These are phyloP conservation scores for Parafenestella ontariensis DNA, from an alignment of 2,329 filamentous ascomycete species.

Conservation along the genomic window DNA sequence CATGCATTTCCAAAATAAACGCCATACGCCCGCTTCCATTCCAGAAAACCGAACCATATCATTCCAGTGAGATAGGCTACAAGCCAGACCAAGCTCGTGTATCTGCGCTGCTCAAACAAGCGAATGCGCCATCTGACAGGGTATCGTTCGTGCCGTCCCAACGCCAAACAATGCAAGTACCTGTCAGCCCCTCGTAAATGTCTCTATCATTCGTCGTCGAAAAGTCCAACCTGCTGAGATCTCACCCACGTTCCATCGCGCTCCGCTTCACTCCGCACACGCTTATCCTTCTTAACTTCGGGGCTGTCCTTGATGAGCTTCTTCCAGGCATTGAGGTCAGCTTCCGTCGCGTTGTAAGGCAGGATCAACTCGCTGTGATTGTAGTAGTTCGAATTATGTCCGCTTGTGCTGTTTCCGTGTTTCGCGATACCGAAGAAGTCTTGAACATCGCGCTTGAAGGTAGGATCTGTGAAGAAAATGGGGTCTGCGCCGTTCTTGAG, in stretches of 20 bases:
- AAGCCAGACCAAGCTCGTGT: neutral
- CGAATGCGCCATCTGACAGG: neutral
- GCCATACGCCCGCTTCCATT: too few relatives aligned
- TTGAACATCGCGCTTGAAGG: conserved; percentile 9
- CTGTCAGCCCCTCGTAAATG: neutral
- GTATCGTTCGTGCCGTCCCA: neutral
- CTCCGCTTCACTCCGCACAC: neutral
- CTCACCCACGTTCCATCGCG: neutral
- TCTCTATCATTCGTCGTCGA: neutral
- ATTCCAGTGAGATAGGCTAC: too few relatives aligned
- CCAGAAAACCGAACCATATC: too few relatives aligned
- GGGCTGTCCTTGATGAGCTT: neutral
- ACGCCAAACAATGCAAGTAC: neutral
- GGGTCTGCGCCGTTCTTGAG: conserved; percentile 66
- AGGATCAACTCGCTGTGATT: neutral
- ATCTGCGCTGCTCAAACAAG: neutral
- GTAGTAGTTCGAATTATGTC: conserved; percentile 71
- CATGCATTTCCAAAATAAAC: too few relatives aligned
- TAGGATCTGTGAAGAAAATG: conserved; percentile 58
- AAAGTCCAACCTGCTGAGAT: neutral
- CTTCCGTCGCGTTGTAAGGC: conserved; percentile 13
- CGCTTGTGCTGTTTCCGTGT: conserved; percentile 86
- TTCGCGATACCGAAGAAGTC: conserved; percentile 49
- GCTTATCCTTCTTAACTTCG: neutral
- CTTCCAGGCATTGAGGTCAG: conserved; percentile 19